Percentiles rank a stretch among this genome's conserved stretches.
phyloP scores from a whole-genome alignment of 176 grass and related monocot species.

The Eleusine coracana region DNA sequence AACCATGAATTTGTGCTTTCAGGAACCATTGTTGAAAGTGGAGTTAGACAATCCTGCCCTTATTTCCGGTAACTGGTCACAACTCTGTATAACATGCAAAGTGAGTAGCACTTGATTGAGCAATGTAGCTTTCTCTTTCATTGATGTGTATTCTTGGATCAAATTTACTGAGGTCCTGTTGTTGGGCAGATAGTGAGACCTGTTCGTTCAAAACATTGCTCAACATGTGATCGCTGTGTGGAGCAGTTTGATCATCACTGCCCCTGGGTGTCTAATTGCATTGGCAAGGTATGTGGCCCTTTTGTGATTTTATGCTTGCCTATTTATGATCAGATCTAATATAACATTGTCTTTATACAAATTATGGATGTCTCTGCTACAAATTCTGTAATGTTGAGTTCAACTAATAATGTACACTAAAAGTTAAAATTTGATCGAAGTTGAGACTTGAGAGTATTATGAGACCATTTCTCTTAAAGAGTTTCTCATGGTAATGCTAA shows the following conservation, averaged over 20 bases:
- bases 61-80: conserved; percentile 89
- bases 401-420: not conserved
- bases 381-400: not conserved
- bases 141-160: conserved; percentile 34
- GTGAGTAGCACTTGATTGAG: conserved; percentile 41
- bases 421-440: not conserved
- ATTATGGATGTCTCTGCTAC: not conserved
- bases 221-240: conserved; percentile 97
- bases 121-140: conserved; percentile 24
- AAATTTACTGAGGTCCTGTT: conserved; percentile 39
- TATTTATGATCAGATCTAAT: conserved; percentile 4
- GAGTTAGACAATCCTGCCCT: conserved; percentile 89
- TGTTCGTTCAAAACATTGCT: conserved; percentile 92
- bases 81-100: conserved; percentile 99
- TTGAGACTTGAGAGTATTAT: conserved; percentile 7
- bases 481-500: conserved; percentile 1
- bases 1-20: conserved; percentile 40
- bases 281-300: conserved; percentile 75
- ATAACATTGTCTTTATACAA: conserved; percentile 1
- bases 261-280: conserved; percentile 99
- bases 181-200: conserved; percentile 82
- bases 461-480: not conserved
- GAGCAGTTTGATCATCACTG: conserved; percentile 99
- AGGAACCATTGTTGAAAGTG: conserved; percentile 94
- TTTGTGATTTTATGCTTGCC: conserved; percentile 33